Percentiles rank a stretch among this genome's conserved stretches.
These are phyloP conservation scores for Biscogniauxia mediterranea DNA, from an alignment of 2,329 filamentous ascomycete species.

Conservation along the genomic window DNA sequence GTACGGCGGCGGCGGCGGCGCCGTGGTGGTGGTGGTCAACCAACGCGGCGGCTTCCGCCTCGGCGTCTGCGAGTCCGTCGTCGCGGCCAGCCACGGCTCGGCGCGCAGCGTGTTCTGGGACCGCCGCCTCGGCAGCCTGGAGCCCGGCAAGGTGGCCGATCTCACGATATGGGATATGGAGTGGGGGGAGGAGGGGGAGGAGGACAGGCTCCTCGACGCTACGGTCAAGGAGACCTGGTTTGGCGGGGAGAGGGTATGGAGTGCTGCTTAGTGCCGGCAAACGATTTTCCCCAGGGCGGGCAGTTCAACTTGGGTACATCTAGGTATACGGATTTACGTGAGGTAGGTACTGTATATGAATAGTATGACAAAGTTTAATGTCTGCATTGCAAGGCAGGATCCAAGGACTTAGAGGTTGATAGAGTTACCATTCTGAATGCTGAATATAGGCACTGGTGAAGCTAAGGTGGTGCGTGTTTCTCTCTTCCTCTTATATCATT, in stretches of 20 bases:
- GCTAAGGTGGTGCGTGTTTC: too few relatives aligned
- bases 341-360: too few relatives aligned
- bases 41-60: constrained; percentile 53
- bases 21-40: too few relatives aligned
- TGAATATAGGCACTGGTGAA: too few relatives aligned
- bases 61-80: constrained; percentile 51
- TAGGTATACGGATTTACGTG: too few relatives aligned
- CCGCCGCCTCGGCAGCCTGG: constrained; percentile 49
- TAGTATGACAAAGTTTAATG: too few relatives aligned
- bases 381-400: too few relatives aligned
- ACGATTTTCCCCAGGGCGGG: too few relatives aligned
- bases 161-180: constrained; percentile 54
- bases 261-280: background rate
- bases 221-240: constrained; percentile 54
- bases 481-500: too few relatives aligned
- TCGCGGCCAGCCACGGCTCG: constrained; percentile 52
- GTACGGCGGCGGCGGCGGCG: constrained; percentile 31
- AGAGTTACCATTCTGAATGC: too few relatives aligned
- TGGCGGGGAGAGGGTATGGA: constrained; percentile 40
- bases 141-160: constrained; percentile 54
- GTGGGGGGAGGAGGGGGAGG: constrained; percentile 41
- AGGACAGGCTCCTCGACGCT: constrained; percentile 45
- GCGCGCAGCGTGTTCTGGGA: constrained; percentile 61
- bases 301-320: too few relatives aligned
- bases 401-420: too few relatives aligned